A percentile compares a stretch with the other conserved stretches of the same genome.
Evolutionary conservation across 331 rosid genomes (phyloP).

Genomic region (Malus hybrid): DNA sequence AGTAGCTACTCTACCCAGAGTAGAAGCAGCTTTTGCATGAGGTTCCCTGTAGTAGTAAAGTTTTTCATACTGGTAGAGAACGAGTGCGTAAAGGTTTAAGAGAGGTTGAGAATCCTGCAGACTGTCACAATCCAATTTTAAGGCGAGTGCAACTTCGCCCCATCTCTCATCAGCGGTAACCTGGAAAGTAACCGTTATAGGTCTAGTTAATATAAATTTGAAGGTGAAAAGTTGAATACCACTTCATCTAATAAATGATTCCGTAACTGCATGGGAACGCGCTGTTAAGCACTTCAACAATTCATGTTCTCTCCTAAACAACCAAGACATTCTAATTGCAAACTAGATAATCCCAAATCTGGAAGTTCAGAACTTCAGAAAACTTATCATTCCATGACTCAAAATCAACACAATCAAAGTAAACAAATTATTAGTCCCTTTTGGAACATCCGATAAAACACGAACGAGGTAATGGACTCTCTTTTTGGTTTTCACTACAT

Average conservation of each 20-base stretch:
- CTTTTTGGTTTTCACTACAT: neutral
- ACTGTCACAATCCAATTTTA: constrained; percentile 12
- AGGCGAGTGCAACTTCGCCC: constrained; percentile 23
- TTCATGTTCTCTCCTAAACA: neutral
- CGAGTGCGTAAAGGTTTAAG: constrained; percentile 16
- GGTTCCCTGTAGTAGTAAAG: constrained; percentile 24
- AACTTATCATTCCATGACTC: neutral
- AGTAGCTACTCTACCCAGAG: neutral
- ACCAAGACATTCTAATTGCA: neutral
- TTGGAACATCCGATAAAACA: neutral
- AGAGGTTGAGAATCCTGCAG: constrained; percentile 10
- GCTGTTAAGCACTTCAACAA: neutral
- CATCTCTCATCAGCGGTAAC: constrained; percentile 24
- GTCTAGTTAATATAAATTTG: neutral
- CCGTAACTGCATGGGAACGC: neutral
- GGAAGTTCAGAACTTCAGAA: neutral
- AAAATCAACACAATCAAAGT: neutral
- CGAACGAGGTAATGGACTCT: neutral
- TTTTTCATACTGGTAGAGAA: constrained; percentile 30
- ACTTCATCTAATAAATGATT: neutral
- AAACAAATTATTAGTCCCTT: neutral
- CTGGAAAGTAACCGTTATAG: constrained; percentile 4
- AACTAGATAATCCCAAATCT: neutral
- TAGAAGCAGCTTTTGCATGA: constrained; percentile 6
- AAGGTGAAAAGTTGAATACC: neutral